Evolutionary conservation across 371 early-diverging fungal species (phyloP).

Genomic region (Saksenaea vasiformis): DNA sequence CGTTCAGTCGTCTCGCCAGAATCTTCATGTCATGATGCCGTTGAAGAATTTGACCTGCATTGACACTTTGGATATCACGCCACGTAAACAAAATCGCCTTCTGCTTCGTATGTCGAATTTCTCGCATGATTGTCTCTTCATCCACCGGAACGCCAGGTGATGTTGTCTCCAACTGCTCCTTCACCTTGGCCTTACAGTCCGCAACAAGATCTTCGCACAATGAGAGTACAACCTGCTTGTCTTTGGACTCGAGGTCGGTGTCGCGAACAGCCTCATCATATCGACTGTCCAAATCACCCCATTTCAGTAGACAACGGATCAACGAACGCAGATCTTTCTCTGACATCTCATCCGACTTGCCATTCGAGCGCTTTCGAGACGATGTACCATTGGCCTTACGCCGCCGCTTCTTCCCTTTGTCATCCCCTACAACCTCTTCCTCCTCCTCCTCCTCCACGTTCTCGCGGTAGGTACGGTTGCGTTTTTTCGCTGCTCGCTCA

Average conservation of each 20-base stretch:
- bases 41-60: constrained; percentile 77
- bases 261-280: constrained; percentile 79
- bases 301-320: constrained; percentile 76
- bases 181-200: constrained; percentile 74
- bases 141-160: constrained; percentile 35
- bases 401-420: constrained; percentile 11
- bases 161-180: constrained; percentile 42
- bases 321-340: constrained; percentile 85
- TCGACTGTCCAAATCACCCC: constrained; percentile 77
- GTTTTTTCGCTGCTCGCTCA: constrained; percentile 55
- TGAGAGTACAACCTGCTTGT: constrained; percentile 59
- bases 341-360: constrained; percentile 50
- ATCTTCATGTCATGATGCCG: constrained; percentile 62
- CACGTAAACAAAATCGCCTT: constrained; percentile 82
- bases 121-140: constrained; percentile 48
- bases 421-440: constrained; percentile 19
- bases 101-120: constrained; percentile 61
- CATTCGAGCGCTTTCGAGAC: constrained; percentile 14
- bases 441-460: constrained; percentile 32
- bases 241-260: constrained; percentile 76
- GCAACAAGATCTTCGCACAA: constrained; percentile 63
- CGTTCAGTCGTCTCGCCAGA: constrained; percentile 31
- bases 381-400: constrained; percentile 7
- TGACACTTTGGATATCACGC: constrained; percentile 78
- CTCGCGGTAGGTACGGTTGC: constrained; percentile 39